Evolutionary conservation across 805 yeast genomes (phyloP).

Genomic region (Metschnikowia santaceciliae): DNA sequence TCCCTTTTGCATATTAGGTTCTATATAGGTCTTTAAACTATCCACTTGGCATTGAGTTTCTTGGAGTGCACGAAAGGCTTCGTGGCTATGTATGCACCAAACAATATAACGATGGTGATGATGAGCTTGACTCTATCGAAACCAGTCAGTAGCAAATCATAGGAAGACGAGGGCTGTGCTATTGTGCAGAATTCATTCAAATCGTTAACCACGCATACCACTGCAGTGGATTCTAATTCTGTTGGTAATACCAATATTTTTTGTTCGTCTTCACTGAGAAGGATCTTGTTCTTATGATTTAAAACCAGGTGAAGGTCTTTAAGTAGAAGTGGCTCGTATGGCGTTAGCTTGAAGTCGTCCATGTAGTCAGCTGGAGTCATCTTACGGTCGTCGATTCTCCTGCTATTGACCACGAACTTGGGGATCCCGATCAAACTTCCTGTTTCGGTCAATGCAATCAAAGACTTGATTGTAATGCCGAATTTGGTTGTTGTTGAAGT

Average conservation of each 20-base stretch:
- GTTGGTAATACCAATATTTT: slow-evolving; percentile 43
- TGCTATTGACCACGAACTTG: slow-evolving; percentile 59
- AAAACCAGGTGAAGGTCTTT: slow-evolving; percentile 26
- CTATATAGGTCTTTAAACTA: slow-evolving; percentile 20
- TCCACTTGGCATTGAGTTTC: slow-evolving; percentile 53
- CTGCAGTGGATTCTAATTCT: slow-evolving; percentile 74
- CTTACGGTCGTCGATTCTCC: slow-evolving; percentile 58
- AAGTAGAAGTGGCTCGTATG: slow-evolving; percentile 62
- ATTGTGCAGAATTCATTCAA: slow-evolving; percentile 72
- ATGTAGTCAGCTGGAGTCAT: slow-evolving; percentile 49
- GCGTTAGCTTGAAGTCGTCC: slow-evolving; percentile 53
- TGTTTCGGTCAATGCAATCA: slow-evolving; percentile 53
- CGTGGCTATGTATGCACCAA: slow-evolving; percentile 43
- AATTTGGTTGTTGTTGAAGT: slow-evolving; percentile 54
- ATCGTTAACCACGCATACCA: slow-evolving; percentile 57
- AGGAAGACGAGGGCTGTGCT: slow-evolving; percentile 76
- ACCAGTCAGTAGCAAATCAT: slow-evolving; percentile 64
- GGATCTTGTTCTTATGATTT: slow-evolving; percentile 36
- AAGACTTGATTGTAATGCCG: slow-evolving; percentile 65
- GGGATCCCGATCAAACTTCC: slow-evolving; percentile 73
- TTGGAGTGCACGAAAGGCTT: slow-evolving; percentile 56
- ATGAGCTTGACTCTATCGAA: slow-evolving; percentile 67
- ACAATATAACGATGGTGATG: slow-evolving; percentile 52
- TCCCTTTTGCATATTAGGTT: neutral
- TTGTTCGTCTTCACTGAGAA: slow-evolving; percentile 8